Conservation (phyloP, 495 filamentous ascomycete genomes). For the Aspergillus funiculosus region DNA sequence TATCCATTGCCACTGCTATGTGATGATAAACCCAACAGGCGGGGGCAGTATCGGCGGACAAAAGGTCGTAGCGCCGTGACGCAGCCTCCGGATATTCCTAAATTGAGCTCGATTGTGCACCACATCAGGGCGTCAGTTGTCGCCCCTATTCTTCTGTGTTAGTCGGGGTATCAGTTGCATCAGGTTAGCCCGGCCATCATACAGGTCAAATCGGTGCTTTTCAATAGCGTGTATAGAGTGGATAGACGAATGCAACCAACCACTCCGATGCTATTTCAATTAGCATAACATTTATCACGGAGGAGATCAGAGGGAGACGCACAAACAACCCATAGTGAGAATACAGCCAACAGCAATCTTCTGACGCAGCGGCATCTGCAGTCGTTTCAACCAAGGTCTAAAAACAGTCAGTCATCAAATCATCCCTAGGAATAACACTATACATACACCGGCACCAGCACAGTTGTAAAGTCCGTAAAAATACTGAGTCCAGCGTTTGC, state of each 20-base stretch:
- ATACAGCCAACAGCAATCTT: constrained; percentile 27
- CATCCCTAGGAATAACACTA: neutral
- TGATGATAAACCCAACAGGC: constrained; percentile 28
- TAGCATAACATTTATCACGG: neutral
- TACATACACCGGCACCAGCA: constrained; percentile 34
- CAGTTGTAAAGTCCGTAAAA: constrained; percentile 34
- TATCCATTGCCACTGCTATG: constrained; percentile 6
- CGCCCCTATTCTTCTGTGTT: constrained; percentile 18
- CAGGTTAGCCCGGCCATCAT: neutral
- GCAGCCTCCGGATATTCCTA: constrained; percentile 32
- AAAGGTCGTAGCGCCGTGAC: constrained; percentile 33
- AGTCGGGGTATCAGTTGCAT: neutral
- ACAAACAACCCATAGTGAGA: constrained; percentile 31
- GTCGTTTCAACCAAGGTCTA: constrained; percentile 29
- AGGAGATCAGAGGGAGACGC: constrained; percentile 7
- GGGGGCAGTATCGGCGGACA: constrained; percentile 30
- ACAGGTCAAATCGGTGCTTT: constrained; percentile 27
- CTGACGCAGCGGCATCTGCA: constrained; percentile 30
- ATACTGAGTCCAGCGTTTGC: constrained; percentile 34
- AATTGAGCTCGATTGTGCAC: constrained; percentile 33
- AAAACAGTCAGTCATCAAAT: neutral
- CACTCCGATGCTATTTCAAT: constrained; percentile 25
- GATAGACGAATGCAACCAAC: constrained; percentile 33
- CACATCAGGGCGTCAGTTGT: constrained; percentile 28
- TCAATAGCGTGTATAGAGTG: constrained; percentile 20